Conservation (phyloP, 148 eudicot species). For the Arbutus unedo region DNA sequence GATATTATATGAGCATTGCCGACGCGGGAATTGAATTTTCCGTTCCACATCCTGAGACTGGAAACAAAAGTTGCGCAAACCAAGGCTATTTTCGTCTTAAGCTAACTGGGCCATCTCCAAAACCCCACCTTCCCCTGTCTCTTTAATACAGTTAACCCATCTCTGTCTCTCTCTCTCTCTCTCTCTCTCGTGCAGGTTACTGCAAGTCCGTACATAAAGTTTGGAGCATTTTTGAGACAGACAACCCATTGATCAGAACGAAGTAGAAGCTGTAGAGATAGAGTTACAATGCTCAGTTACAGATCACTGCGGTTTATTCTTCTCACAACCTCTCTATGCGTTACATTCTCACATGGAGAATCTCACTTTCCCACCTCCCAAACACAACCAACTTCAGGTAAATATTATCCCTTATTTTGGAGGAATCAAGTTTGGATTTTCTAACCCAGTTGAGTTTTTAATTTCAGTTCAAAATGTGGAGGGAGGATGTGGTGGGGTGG, state of each 20-base stretch:
- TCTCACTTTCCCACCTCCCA: conserved; percentile 14
- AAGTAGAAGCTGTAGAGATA: neutral
- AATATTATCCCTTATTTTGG: neutral
- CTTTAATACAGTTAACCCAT: neutral
- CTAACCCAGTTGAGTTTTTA: no score
- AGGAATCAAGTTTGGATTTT: neutral
- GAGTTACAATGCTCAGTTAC: neutral
- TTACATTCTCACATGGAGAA: conserved; percentile 10
- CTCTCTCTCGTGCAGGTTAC: neutral
- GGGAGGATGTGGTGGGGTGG: neutral
- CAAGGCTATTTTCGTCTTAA: neutral
- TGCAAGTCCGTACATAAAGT: neutral
- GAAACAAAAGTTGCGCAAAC: neutral
- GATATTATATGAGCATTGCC: neutral
- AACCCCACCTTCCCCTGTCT: neutral
- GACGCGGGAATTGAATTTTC: neutral
- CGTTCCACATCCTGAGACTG: no score
- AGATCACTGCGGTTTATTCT: conserved; percentile 12
- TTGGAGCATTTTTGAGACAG: neutral
- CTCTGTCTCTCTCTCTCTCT: neutral
- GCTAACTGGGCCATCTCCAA: neutral
- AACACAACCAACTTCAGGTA: conserved; percentile 17
- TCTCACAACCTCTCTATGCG: conserved; percentile 2
- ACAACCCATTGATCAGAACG: neutral
- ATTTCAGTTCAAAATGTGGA: conserved; percentile 24